phyloP scores from a whole-genome alignment of 140 eudicot species.

The Ambrosia hybrid region DNA sequence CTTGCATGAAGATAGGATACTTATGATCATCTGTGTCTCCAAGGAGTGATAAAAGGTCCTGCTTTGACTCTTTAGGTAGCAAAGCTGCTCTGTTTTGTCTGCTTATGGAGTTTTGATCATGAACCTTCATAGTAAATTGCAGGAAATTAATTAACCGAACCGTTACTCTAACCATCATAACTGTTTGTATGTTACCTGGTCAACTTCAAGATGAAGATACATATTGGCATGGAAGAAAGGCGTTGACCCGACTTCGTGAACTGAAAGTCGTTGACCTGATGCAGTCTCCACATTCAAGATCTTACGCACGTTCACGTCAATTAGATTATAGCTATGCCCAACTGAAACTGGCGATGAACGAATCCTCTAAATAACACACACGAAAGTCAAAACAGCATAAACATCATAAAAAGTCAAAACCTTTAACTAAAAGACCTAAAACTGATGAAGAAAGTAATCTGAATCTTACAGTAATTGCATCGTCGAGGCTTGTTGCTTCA shows the following conservation, averaged over 20 bases:
- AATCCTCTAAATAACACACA: constrained; percentile 51
- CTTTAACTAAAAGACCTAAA: neutral
- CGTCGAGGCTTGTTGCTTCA: constrained; percentile 75
- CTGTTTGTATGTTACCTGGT: constrained; percentile 42
- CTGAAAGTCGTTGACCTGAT: constrained; percentile 69
- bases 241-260: constrained; percentile 48
- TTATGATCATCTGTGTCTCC: constrained; percentile 57
- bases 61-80: constrained; percentile 62
- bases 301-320: constrained; percentile 55
- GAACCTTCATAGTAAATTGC: constrained; percentile 47
- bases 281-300: constrained; percentile 91
- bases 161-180: neutral
- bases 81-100: constrained; percentile 76
- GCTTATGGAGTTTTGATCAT: constrained; percentile 73
- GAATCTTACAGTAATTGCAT: constrained; percentile 66
- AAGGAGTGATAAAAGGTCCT: constrained; percentile 61
- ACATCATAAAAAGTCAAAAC: constrained; percentile 4
- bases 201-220: constrained; percentile 81
- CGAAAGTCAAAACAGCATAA: constrained; percentile 6
- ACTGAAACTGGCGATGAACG: constrained; percentile 64
- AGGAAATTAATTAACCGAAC: neutral
- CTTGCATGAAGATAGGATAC: constrained; percentile 94
- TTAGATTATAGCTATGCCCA: constrained; percentile 86
- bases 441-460: neutral
- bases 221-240: constrained; percentile 98